phyloP scores from a whole-genome alignment of 75 land plant species.

The Picea sitchensis region DNA sequence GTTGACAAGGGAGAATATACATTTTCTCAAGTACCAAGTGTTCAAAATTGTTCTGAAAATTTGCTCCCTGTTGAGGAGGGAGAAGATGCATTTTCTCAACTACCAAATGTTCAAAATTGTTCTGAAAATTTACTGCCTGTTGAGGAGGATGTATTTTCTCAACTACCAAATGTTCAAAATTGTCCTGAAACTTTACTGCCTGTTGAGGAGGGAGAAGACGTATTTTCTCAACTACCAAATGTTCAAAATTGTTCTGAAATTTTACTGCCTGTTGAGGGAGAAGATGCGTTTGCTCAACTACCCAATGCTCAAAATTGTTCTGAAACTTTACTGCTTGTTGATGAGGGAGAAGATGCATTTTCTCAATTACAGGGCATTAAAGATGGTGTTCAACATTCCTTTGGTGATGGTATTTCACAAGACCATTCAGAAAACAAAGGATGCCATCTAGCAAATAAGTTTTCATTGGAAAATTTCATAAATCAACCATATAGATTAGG shows the following conservation, averaged over 20 bases:
- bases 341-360: not conserved
- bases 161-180: not conserved
- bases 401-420: not conserved
- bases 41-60: not conserved
- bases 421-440: not conserved
- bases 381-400: not conserved
- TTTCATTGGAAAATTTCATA: not conserved
- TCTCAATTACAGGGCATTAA: not conserved
- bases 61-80: slow-evolving; percentile 16
- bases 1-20: slow-evolving; percentile 23
- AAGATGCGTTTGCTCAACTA: not conserved
- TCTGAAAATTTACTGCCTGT: slow-evolving; percentile 11
- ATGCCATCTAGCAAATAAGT: not conserved
- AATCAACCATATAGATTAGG: not conserved
- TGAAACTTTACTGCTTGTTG: not conserved
- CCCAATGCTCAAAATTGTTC: not conserved
- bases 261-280: slow-evolving; percentile 17
- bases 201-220: not conserved
- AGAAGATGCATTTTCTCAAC: not conserved
- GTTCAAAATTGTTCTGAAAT: not conserved
- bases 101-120: not conserved
- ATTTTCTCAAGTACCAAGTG: not conserved
- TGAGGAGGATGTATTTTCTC: slow-evolving; percentile 10
- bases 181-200: slow-evolving; percentile 2
- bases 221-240: not conserved